Evolutionary conservation across 164 flowering plant genomes (phyloP).

Genomic region (Cinnamomum micranthum): DNA sequence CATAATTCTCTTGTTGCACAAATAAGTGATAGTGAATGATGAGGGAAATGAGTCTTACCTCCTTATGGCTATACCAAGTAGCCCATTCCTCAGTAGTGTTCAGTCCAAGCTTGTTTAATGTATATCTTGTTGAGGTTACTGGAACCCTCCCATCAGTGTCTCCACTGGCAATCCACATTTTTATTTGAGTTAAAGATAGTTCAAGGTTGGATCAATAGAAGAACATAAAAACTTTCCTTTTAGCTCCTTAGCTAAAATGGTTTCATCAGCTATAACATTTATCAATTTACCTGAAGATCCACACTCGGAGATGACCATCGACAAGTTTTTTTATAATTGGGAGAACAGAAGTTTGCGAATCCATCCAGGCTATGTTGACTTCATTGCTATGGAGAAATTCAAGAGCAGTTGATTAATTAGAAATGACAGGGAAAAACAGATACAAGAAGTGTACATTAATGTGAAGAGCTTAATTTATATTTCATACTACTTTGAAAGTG

Average conservation of each 20-base stretch:
- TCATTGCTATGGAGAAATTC: background rate
- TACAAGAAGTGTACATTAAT: too few relatives aligned
- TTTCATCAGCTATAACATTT: too few relatives aligned
- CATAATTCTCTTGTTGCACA: too few relatives aligned
- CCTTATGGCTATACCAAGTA: constrained; percentile 14
- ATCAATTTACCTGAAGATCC: constrained; percentile 14
- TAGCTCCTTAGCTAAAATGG: too few relatives aligned
- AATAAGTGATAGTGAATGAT: too few relatives aligned
- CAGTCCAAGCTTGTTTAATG: constrained; percentile 14
- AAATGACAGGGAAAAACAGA: too few relatives aligned
- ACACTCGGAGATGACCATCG: constrained; percentile 8
- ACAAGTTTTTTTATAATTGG: constrained; percentile 12
- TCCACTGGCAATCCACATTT: constrained; percentile 5
- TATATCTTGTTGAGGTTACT: constrained; percentile 16
- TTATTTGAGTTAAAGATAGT: background rate
- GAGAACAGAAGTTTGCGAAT: constrained; percentile 6
- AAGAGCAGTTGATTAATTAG: too few relatives aligned
- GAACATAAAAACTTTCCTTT: background rate
- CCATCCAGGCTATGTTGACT: background rate
- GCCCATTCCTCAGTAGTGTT: constrained; percentile 9
- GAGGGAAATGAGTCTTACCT: background rate
- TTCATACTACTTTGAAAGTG: too few relatives aligned
- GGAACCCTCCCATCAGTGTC: constrained; percentile 19
- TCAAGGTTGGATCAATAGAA: background rate
- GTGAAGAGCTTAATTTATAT: too few relatives aligned